Evolutionary conservation across 1,139 yeast genomes (phyloP), one percentile per base, ranked within the genome.

Genomic region (Diutina pseudorugosa): DNA sequence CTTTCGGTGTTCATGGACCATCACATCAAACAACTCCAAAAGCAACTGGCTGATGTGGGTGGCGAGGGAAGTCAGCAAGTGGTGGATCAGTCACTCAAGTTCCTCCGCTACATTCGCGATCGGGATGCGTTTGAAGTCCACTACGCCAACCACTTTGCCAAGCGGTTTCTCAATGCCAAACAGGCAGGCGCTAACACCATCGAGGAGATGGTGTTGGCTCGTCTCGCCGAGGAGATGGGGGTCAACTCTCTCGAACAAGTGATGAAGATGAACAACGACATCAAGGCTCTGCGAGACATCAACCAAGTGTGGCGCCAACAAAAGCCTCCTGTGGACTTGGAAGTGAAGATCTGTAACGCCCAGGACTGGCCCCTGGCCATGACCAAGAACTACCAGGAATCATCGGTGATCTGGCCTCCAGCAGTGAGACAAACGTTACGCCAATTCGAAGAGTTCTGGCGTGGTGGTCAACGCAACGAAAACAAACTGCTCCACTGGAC

Each of bases 251-350:
- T 95, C 2, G 79, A 86, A 2, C 86, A 85, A 60, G 75, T 91
- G 47, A 93, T 89, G 62, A 90, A 89, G 52, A 93, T 93, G 98
- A 82, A 90, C 60, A 79, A 81, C 59, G 98, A 93, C 63, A 82
- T 91, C 57, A 79, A 79, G 57, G 72, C 78, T 55, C 85, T 95
- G 0, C 73, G 73, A 53, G 90, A 82, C 47, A 65, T 82, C 19
- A 77, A 85, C 41, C 59, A 65, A 7, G 84, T 76, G 21, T 85
- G 85, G 76, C 71, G 64, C 55, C 65, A 60, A 25, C 57, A 60
- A 53, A 65, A 68, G 20, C 59, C 58, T 25, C 50, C 63, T 1
- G 58, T 69, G 20, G 71, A 68, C 23, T 69, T 83, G 59, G 83
- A 82, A 44, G 68, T 79, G 55, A 73, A 79, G 55, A 72, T 80